Evolutionary conservation across 106 monocot genomes (phyloP), one percentile per base, ranked within the genome.

Genomic region (Narthecium ossifragum): DNA sequence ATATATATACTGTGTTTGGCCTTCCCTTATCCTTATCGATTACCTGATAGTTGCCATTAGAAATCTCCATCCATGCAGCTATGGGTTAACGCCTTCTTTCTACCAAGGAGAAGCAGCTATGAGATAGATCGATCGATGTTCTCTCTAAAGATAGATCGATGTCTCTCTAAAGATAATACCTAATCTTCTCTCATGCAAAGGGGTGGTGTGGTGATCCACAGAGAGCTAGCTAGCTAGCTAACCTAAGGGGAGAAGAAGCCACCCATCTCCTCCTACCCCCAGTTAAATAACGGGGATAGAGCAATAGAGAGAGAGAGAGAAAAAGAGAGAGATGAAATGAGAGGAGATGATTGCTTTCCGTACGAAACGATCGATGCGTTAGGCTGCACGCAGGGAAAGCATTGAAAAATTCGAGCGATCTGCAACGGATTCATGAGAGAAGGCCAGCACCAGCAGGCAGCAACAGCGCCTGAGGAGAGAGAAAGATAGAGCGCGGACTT

Each of bases 1-100:
- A n/a, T n/a, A n/a, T n/a, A n/a, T n/a, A n/a, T n/a, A n/a, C n/a
- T n/a, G n/a, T n/a, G n/a, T n/a, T n/a, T n/a, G n/a, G n/a, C n/a
- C n/a, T n/a, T n/a, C n/a, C n/a, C n/a, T n/a, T n/a, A n/a, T 10
- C 18, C 0, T 11, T 11, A 30, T 23, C 26, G 24, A 40, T 47
- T 62, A 75, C 75, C 75, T 75, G 75, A 12, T 57, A 68, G 47
- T 63, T 34, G 10, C 34, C 68, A 63, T 22, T 69, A 39, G 75
- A 69, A 47, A 69, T 63, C 54, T 75, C 75, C 75, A 75, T 75
- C 56, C 68, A 75, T 68, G 46, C 62, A 68, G n/a, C n/a, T n/a
- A n/a, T n/a, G n/a, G n/a, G n/a, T n/a, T n/a, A n/a, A n/a, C n/a
- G n/a, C n/a, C n/a, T n/a, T n/a, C n/a, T n/a, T n/a, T n/a, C n/a